A percentile compares a stretch with the other conserved stretches of the same genome.
Evolutionary conservation across 2,329 filamentous ascomycete species (phyloP).

Genomic region (Cercospora nicotianae): DNA sequence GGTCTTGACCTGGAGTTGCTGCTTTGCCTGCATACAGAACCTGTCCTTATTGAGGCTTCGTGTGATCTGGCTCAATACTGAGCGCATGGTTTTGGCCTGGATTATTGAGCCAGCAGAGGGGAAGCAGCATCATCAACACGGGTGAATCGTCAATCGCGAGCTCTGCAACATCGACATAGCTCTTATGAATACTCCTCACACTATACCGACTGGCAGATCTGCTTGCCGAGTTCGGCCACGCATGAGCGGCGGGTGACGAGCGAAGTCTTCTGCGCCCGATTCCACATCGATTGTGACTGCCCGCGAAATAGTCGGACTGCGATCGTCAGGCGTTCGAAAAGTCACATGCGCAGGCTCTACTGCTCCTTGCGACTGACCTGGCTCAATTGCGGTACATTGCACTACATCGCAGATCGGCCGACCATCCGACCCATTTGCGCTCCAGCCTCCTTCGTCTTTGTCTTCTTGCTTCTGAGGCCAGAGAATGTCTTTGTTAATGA

Average conservation of each 20-base stretch:
- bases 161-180: not conserved
- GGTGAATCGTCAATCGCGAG: too few relatives aligned
- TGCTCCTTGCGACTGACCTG: not conserved
- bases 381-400: not conserved
- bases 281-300: not conserved
- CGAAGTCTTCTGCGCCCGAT: not conserved
- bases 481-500: conserved; percentile 66
- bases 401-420: conserved; percentile 1
- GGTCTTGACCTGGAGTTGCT: not conserved
- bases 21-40: too few relatives aligned
- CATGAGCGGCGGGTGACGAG: not conserved
- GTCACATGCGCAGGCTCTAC: not conserved
- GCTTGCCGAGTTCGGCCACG: not conserved
- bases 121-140: too few relatives aligned
- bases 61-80: too few relatives aligned
- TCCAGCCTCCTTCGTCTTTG: conserved; percentile 61
- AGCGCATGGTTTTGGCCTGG: not conserved
- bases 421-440: not conserved
- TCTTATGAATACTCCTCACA: too few relatives aligned
- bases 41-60: too few relatives aligned
- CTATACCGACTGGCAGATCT: not conserved
- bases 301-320: not conserved
- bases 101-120: not conserved
- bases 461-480: conserved; percentile 74
- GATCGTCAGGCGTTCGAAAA: not conserved